Evolutionary conservation across 139 green algal species (phyloP), one percentile per base, ranked within the genome.

Genomic region (Chlorella sp.): DNA sequence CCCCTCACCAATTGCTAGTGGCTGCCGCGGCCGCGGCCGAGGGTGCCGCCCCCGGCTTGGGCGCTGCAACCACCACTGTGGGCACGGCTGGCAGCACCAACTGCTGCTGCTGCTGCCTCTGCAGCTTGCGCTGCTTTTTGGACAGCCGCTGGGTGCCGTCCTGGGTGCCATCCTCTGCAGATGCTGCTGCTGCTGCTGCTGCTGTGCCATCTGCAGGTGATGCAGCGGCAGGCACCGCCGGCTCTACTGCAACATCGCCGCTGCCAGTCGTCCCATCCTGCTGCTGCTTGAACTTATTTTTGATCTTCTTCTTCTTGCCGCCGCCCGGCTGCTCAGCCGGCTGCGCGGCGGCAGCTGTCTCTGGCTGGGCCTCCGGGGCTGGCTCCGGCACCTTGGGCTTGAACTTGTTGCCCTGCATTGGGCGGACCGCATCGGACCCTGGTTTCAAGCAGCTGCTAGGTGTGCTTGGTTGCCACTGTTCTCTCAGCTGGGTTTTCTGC

Each of bases 371-470:
- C 6, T 23, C 26, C 1, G 76, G 17, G 0, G 23, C 76, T 4
- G 23, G 9, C 36, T 30, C 38, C 25, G 78, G 26, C 28, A n/a
- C 28, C 23, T 64, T 63, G 16, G 38, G 81, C 68, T 85, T 85
- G 68, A 85, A 85, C 69, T 85, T 85, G 68, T 85, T 85, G 47
- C 81, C 81, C 34, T 69, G 69, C 18, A 44, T 47, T 11, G 73
- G 73, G n/a, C n/a, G n/a, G n/a, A n/a, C n/a, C n/a, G n/a, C n/a
- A n/a, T n/a, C n/a, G n/a, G n/a, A n/a, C n/a, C n/a, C n/a, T n/a
- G n/a, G n/a, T n/a, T n/a, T n/a, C n/a, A n/a, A n/a, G n/a, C n/a
- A n/a, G n/a, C n/a, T 51, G 44, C 44, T 51, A 51, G 44, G 44
- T 9, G 44, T 51, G 44, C 44, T 51, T 51, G 7, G 7, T 51